These are phyloP conservation scores for Trichoderma orchidacearum DNA, from an alignment of 495 filamentous ascomycete genomes.

Conservation along the genomic window DNA sequence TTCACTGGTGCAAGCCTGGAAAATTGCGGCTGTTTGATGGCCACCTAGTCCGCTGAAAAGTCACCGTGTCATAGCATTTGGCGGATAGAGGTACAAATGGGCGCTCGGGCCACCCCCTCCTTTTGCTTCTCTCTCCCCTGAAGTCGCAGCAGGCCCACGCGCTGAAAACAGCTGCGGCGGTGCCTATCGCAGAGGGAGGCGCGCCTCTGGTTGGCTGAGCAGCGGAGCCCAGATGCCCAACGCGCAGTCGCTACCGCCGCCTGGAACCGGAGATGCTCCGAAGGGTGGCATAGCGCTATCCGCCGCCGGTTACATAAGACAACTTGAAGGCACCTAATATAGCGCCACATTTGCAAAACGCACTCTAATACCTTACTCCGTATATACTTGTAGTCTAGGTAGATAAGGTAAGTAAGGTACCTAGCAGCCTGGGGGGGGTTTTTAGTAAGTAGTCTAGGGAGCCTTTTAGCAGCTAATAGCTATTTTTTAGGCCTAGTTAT, in stretches of 20 bases:
- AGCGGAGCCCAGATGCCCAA: not conserved
- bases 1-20: constrained; percentile 13
- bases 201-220: not conserved
- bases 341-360: too few species aligned
- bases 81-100: not conserved
- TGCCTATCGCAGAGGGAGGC: not conserved
- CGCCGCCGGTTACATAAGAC: not conserved
- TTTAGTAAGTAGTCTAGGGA: too few species aligned
- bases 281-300: not conserved
- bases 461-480: too few species aligned
- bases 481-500: too few species aligned
- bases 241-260: too few species aligned
- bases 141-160: constrained; percentile 4
- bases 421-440: too few species aligned
- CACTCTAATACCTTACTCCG: too few species aligned
- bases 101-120: constrained; percentile 3
- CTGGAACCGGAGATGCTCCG: not conserved
- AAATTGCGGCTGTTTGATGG: not conserved
- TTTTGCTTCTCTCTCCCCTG: constrained; percentile 2
- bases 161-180: constrained; percentile 1
- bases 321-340: too few species aligned
- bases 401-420: too few species aligned
- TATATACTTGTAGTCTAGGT: too few species aligned
- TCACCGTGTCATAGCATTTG: constrained; percentile 4
- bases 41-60: constrained; percentile 7